Base-by-base conservation (phyloP, 768 basidiomycete species). In the Boletus huronensis region DNA sequence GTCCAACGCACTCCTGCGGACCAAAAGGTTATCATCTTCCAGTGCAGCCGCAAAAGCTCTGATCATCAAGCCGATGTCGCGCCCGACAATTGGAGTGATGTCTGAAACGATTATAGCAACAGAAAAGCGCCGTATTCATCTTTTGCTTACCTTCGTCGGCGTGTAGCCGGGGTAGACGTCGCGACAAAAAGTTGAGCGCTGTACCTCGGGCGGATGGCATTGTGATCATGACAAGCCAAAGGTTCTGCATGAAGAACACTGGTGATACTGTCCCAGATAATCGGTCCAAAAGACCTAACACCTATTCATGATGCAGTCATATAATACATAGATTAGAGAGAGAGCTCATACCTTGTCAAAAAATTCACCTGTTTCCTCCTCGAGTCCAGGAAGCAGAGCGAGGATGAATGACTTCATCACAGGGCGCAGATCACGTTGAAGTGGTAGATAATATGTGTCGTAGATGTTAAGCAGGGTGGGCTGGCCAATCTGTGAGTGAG, bases 291-390 rank as follows among this genome's bases (percentile, higher is more conserved):
- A 99, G 71, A 46, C 75, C 75, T 31, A 98, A 69, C 32, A 96
- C 92, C 90, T 93, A 60, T 29, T 52, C 38, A 44, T 44, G 45
- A 51, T 67, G 42, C 40, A 61, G 51, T 63, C 52, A 55, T 21
- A 44, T 21, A 10, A 17, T 25, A 31, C 17, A 7, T 16, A 16
- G 6, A 23, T 4, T 8, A 19, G 19, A 48, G 6, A 16, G 17
- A 19, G 10, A 35, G 6, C 19, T 21, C 55, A 38, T 50, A 86
- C 89, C 76, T 90, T 90, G 49, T 98, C 97, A 63, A 98, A 98
- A 73, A 90, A 97, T 71, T 98, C 97, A 1, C 94, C 91, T 0
- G 93, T 95, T 70, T 98, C 96, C 69, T 99, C 97, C 70, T 99
- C 97, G 48, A 98, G 76, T 2, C 97, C 97, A 2, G 97, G 97